Evolutionary conservation across 2,329 filamentous ascomycete species (phyloP).

Genomic region (Colletotrichum sp.): DNA sequence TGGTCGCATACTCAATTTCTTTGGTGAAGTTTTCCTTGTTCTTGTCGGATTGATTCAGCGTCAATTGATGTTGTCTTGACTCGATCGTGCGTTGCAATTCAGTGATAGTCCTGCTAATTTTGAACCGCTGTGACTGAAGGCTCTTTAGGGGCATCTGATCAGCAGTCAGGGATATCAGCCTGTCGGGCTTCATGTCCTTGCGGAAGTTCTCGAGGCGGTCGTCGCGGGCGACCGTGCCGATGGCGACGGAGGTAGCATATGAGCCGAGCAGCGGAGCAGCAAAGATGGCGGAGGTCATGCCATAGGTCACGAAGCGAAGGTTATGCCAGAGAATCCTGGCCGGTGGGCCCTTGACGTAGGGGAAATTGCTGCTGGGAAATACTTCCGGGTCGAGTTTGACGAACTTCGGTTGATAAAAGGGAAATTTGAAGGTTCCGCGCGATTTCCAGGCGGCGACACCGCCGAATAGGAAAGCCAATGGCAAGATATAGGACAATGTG

Average conservation of each 20-base stretch:
- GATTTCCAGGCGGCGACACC: conserved; percentile 29
- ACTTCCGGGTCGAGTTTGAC: conserved; percentile 31
- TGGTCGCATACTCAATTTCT: background rate
- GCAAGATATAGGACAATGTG: conserved; percentile 33
- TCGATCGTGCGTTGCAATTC: background rate
- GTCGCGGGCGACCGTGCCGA: background rate
- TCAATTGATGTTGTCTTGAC: background rate
- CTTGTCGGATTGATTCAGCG: background rate
- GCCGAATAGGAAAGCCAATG: conserved; percentile 28
- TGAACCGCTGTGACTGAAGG: background rate
- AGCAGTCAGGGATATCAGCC: background rate
- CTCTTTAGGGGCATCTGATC: background rate
- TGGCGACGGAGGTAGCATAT: conserved; percentile 24
- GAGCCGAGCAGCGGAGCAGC: conserved; percentile 33
- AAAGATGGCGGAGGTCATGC: conserved; percentile 26
- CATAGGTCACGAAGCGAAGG: conserved; percentile 39
- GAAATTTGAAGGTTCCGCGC: conserved; percentile 42
- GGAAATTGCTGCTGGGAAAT: conserved; percentile 30
- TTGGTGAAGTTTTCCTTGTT: background rate
- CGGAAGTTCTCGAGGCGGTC: conserved; percentile 9
- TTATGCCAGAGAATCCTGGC: conserved; percentile 40
- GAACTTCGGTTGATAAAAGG: conserved; percentile 41
- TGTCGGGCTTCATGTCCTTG: conserved; percentile 6
- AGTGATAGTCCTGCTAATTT: background rate
- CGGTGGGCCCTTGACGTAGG: conserved; percentile 28